Base-by-base conservation (phyloP, 2,329 filamentous ascomycete genomes). In the Penicillium sp. region DNA sequence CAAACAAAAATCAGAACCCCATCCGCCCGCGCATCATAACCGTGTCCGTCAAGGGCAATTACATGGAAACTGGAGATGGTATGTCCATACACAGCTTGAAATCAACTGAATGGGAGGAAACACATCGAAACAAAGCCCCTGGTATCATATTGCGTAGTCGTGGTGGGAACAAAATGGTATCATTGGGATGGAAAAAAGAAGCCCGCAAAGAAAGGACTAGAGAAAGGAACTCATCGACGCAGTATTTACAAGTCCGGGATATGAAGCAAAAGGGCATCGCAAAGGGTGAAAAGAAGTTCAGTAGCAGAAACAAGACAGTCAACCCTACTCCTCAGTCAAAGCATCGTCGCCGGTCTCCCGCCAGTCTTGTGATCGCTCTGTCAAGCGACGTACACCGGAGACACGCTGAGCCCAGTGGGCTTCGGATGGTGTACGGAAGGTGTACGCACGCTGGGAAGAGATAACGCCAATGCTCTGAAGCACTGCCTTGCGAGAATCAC, bases 381-480 rank as follows among this genome's bases (percentile, higher is more conserved):
- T 89, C 56, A 97, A 74, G 52, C 82, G 80, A 71, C 87, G 90
- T 55, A 97, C 83, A 19, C 93, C 93, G 12, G 78, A 73, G 16
- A 97, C 86, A 31, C 93, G 82, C 34, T 81, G 81, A 1, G 93
- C 90, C 90, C 92, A 97, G 27, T 97, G 79, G 28, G 83, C 82
- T 75, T 99, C 93, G 5, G 92, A 87, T 0, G 89, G 84, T 2
- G 91, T 93, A 43, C 92, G 84, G 79, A 92, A 96, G 0, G 93
- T 97, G 67, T 92, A 95, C 10, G 87, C 91, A 39, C 93, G 82
- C 72, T 99, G 93, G 6, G 88, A 95, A 64, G 88, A 93, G 61
- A 99, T 96, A 54, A 97, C 91, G 6, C 93, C 92, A 58, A 99
- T 97, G 13, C 91, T 89, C 70, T 99, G 93, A 19, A 99, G 78